Base-by-base conservation (phyloP, 1,139 yeast genomes). In the Kazachstania sp. region DNA sequence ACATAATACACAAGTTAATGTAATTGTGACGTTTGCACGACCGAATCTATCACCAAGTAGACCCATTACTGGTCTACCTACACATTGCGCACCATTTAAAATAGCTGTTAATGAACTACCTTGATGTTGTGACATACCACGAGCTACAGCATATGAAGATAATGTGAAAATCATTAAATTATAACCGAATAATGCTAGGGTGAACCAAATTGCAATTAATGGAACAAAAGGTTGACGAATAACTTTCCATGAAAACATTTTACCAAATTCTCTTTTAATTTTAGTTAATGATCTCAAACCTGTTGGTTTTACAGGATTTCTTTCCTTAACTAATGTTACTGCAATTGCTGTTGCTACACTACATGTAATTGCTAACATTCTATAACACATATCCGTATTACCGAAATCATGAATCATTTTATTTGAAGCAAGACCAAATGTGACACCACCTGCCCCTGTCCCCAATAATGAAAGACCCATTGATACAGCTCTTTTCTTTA, bases 41-140 rank as follows among this genome's bases (percentile, higher is more conserved):
- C 94, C 92, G 42, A 70, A 61, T 31, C 54, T 64, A 59, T 83
- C 92, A 28, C 82, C 81, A 5, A 74, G 37, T 4, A 69, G 49
- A 0, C 94, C 92, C 61, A 81, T 69, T 1, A 66, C 36, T 1
- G 90, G 90, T 54, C 92, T 71, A 0, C 92, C 92, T 13, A 83
- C 53, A 3, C 73, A 65, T 62, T 83, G 88, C 1, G 81, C 81
- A 3, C 77, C 79, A 60, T 79, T 81, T 55, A 83, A 67, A 7
- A 81, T 62, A 0, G 87, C 81, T 3, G 86, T 79, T 29, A 82
- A 65, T 19, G 70, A 65, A 4, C 87, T 73, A 4, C 81, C 86
- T 54, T 83, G 81, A 19, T 70, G 59, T 29, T 72, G 63, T 7
- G 77, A 56, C 37, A 83, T 64, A 0, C 88, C 88, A 32, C 79